Evolutionary conservation across 2,329 filamentous ascomycete species (phyloP).

Genomic region (Fusarium sp.): DNA sequence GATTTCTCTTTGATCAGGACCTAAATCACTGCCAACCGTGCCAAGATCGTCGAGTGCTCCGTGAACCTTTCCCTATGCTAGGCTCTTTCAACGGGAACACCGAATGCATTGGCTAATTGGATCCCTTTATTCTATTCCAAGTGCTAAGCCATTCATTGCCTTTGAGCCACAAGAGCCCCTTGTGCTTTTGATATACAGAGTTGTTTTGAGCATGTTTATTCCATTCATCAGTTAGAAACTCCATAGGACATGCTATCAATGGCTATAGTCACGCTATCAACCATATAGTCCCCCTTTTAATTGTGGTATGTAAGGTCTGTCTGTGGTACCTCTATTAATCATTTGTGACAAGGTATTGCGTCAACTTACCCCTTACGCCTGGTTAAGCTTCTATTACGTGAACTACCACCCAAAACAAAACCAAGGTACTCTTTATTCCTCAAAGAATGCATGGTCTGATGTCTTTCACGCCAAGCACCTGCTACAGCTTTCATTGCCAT

Average conservation of each 20-base stretch:
- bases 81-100: constrained; percentile 9
- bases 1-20: not conserved
- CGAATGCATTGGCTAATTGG: not conserved
- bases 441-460: not conserved
- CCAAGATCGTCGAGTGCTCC: not conserved
- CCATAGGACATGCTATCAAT: not conserved
- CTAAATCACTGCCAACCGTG: not conserved
- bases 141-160: not conserved
- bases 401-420: not conserved
- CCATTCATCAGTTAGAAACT: not conserved
- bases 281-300: not conserved
- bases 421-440: not conserved
- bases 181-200: not conserved
- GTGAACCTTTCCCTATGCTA: not conserved
- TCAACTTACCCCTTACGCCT: not conserved
- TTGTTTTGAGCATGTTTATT: not conserved
- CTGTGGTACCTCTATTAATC: not conserved
- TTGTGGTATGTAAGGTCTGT: not conserved
- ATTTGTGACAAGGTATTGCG: not conserved
- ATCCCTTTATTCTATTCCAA: not conserved
- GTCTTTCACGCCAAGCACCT: not conserved
- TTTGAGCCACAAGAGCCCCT: constrained; percentile 6
- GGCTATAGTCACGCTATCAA: not conserved
- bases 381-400: not conserved
- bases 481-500: not conserved